Conservation (phyloP, 1,284 basidiomycete species). For the Fomes fomentarius region DNA sequence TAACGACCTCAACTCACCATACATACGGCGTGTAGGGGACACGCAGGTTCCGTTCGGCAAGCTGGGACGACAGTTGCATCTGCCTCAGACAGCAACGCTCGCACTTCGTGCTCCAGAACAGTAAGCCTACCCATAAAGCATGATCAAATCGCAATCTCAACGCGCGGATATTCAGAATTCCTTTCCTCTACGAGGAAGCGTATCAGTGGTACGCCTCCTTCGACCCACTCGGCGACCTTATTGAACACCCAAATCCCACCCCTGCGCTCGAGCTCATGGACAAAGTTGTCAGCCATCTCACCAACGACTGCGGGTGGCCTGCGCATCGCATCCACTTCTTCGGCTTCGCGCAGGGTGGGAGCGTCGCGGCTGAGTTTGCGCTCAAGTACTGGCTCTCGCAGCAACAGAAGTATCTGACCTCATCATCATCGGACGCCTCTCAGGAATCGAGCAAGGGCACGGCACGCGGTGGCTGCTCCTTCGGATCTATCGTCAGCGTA, state of each 20-base stretch:
- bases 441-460: conserved; percentile 10
- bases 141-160: background rate
- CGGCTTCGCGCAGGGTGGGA: conserved; percentile 91
- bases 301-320: conserved; percentile 66
- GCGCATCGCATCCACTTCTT: conserved; percentile 77
- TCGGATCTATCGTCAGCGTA: conserved; percentile 73
- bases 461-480: conserved; percentile 20
- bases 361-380: conserved; percentile 72
- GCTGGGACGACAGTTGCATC: conserved; percentile 72
- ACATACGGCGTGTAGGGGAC: conserved; percentile 61
- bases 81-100: conserved; percentile 87
- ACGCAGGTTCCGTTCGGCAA: conserved; percentile 77
- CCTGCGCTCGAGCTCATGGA: conserved; percentile 60
- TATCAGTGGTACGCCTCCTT: conserved; percentile 93
- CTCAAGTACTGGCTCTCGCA: conserved; percentile 51
- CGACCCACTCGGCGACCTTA: conserved; percentile 74
- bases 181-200: conserved; percentile 78
- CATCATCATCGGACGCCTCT: conserved; percentile 1
- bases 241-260: conserved; percentile 74
- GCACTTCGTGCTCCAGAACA: conserved; percentile 80
- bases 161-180: conserved; percentile 58
- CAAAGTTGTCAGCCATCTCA: conserved; percentile 60
- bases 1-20: background rate
- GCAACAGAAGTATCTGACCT: conserved; percentile 24
- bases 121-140: conserved; percentile 38